phyloP scores from a whole-genome alignment of 768 basidiomycete species.

The Lactarius vividus region DNA sequence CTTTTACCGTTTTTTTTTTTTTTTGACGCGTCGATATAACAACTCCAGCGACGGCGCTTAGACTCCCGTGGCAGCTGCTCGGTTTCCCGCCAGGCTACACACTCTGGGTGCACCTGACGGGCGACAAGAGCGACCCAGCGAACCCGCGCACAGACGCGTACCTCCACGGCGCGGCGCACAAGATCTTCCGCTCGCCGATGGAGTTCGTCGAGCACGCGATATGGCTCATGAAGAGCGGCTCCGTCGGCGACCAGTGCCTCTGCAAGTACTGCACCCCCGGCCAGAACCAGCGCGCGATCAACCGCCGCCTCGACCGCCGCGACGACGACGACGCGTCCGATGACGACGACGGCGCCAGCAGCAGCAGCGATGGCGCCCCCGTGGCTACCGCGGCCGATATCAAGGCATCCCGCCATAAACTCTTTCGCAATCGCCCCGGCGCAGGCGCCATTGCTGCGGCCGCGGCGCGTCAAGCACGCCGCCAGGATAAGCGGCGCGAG shows the following conservation, averaged over 20 bases:
- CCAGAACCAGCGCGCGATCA: constrained; percentile 10
- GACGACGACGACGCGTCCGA: neutral
- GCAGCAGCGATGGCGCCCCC: neutral
- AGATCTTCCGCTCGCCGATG: constrained; percentile 23
- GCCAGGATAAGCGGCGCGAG: neutral
- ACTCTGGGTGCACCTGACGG: constrained; percentile 20
- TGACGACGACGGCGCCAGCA: too few species aligned
- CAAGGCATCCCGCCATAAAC: neutral
- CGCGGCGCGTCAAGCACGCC: neutral
- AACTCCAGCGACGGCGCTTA: neutral
- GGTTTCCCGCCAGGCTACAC: constrained; percentile 11
- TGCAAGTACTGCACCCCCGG: constrained; percentile 15
- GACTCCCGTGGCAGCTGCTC: neutral
- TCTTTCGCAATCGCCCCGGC: neutral
- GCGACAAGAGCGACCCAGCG: neutral
- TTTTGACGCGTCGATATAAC: neutral
- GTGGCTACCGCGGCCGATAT: neutral
- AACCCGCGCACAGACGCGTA: constrained; percentile 22
- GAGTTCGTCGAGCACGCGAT: constrained; percentile 27
- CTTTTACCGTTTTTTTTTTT: too few species aligned
- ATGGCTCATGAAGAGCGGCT: constrained; percentile 22
- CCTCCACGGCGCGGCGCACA: constrained; percentile 13
- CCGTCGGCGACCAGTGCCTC: neutral
- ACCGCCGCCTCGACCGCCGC: neutral
- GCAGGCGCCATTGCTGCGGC: neutral